Conservation (phyloP, 1,139 yeast species). For the Blastobotrys ciferrii region DNA sequence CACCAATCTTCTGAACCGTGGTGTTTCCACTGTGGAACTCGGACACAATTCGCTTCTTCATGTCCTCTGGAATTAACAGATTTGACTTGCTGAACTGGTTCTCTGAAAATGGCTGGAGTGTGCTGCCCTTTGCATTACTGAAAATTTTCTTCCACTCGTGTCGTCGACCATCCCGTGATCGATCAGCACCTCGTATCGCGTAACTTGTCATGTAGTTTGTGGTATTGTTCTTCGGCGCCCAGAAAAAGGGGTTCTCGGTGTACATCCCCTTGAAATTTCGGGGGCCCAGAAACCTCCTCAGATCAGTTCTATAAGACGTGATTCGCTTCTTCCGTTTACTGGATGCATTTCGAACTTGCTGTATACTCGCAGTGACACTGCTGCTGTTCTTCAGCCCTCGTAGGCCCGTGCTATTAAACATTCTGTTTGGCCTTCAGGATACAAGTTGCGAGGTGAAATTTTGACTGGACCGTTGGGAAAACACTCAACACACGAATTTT, state of each 20-base stretch:
- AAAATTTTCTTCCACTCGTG: constrained; percentile 28
- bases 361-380: neutral
- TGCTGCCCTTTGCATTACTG: constrained; percentile 10
- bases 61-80: constrained; percentile 52
- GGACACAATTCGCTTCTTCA: constrained; percentile 58
- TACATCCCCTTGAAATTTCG: constrained; percentile 82
- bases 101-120: constrained; percentile 64
- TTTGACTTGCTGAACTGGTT: constrained; percentile 73
- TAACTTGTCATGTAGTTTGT: constrained; percentile 65
- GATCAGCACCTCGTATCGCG: constrained; percentile 43
- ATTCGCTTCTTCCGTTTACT: constrained; percentile 20
- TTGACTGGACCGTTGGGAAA: neutral
- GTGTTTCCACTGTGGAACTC: constrained; percentile 52
- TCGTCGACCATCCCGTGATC: constrained; percentile 7
- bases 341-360: constrained; percentile 18
- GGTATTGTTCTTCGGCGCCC: constrained; percentile 66
- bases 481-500: neutral
- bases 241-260: constrained; percentile 68
- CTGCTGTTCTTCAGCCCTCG: neutral
- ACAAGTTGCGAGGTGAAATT: neutral
- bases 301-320: constrained; percentile 42
- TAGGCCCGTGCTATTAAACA: neutral
- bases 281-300: constrained; percentile 67
- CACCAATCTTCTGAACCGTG: constrained; percentile 72
- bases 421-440: neutral